Percentiles rank a stretch among this genome's conserved stretches.
These are phyloP conservation scores for Chlorella sp. DNA, from an alignment of 139 green algal species.

Conservation along the genomic window DNA sequence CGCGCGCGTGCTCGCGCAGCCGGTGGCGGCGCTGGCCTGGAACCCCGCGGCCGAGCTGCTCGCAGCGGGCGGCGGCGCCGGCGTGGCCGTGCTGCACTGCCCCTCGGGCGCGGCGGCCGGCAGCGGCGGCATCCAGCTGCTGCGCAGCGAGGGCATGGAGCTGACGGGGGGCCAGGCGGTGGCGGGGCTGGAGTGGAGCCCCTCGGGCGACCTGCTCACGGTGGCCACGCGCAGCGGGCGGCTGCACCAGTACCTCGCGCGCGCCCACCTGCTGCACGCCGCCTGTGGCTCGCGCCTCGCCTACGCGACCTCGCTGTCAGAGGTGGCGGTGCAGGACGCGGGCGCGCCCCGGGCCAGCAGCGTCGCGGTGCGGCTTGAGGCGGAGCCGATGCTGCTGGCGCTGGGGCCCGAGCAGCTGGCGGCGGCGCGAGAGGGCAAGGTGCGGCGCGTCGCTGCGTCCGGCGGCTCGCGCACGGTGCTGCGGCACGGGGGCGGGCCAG, in stretches of 20 bases:
- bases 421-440: constrained; percentile 78
- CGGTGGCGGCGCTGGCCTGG: constrained; percentile 28
- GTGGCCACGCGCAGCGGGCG: constrained; percentile 38
- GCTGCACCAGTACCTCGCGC: constrained; percentile 12
- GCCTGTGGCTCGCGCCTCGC: not conserved
- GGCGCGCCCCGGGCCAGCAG: not conserved
- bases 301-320: not conserved
- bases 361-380: constrained; percentile 55
- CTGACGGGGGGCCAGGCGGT: constrained; percentile 49
- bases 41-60: constrained; percentile 53
- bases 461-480: not conserved
- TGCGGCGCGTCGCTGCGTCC: constrained; percentile 5
- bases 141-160: constrained; percentile 57
- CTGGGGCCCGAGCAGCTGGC: constrained; percentile 69
- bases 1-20: constrained; percentile 2
- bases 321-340: not conserved
- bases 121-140: constrained; percentile 37
- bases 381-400: constrained; percentile 69
- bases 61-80: constrained; percentile 56
- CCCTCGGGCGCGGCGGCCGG: constrained; percentile 7
- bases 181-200: constrained; percentile 54
- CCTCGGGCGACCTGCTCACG: constrained; percentile 71
- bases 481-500: not conserved
- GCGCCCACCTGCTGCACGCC: constrained; percentile 15
- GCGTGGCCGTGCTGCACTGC: constrained; percentile 54